A percentile compares a stretch with the other conserved stretches of the same genome.
These are phyloP conservation scores for Striga hermonthica DNA, from an alignment of 305 asterid species.

Conservation along the genomic window DNA sequence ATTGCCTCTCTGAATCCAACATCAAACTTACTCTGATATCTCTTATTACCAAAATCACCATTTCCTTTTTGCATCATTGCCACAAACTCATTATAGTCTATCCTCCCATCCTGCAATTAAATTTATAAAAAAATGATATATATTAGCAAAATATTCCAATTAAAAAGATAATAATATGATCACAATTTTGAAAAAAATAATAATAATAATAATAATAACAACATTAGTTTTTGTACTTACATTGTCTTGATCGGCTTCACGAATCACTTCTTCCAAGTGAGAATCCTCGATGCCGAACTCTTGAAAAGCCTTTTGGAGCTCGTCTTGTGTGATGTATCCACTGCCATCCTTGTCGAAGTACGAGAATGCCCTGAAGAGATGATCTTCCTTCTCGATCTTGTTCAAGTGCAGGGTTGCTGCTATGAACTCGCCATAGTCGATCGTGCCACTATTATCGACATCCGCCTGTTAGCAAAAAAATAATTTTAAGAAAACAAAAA, in stretches of 20 bases:
- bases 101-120: constrained; percentile 61
- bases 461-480: constrained; percentile 54
- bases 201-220: no score
- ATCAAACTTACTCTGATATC: not conserved
- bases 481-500: not conserved
- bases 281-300: constrained; percentile 61
- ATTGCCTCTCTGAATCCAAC: constrained; percentile 2
- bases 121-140: constrained; percentile 8
- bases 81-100: constrained; percentile 69
- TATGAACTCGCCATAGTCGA: constrained; percentile 79
- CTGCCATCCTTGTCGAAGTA: constrained; percentile 86
- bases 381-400: constrained; percentile 82
- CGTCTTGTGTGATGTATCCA: constrained; percentile 82
- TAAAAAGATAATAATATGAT: not conserved
- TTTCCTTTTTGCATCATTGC: constrained; percentile 65
- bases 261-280: constrained; percentile 64
- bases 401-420: constrained; percentile 85
- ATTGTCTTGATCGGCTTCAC: constrained; percentile 80
- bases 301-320: constrained; percentile 78
- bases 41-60: constrained; percentile 47
- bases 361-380: constrained; percentile 74
- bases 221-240: constrained; percentile 32
- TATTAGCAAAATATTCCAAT: not conserved
- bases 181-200: no score
- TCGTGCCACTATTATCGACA: constrained; percentile 83